Percentiles rank a stretch among this genome's conserved stretches.
Evolutionary conservation across 208 protist genomes (phyloP).

Genomic region (Acanthamoeba triangularis): DNA sequence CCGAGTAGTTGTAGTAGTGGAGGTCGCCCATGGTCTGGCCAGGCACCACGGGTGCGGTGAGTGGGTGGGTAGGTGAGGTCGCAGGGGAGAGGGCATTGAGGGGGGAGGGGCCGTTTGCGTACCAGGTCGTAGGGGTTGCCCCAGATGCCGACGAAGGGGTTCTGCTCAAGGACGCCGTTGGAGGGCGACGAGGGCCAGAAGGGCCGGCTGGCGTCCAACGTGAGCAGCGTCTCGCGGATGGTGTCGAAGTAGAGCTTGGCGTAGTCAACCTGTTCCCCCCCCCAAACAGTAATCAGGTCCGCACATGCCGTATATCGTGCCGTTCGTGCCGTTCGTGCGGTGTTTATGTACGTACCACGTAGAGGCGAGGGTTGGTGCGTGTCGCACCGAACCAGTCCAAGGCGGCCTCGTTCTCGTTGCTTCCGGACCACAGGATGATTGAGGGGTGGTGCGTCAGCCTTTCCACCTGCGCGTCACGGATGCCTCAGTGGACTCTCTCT

Average conservation of each 20-base stretch:
- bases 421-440: constrained; percentile 90
- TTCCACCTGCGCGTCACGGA: constrained; percentile 79
- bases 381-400: constrained; percentile 61
- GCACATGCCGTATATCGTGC: background rate
- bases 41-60: background rate
- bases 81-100: background rate
- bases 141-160: constrained; percentile 77
- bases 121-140: constrained; percentile 75
- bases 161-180: constrained; percentile 80
- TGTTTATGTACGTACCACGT: constrained; percentile 55
- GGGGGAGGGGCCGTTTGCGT: background rate
- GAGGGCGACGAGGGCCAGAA: constrained; percentile 84
- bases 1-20: constrained; percentile 85
- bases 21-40: constrained; percentile 78
- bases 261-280: constrained; percentile 77
- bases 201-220: constrained; percentile 76
- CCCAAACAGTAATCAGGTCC: no score
- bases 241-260: constrained; percentile 79
- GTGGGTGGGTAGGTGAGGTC: no score
- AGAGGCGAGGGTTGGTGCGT: constrained; percentile 24
- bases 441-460: constrained; percentile 88
- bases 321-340: background rate
- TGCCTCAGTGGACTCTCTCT: constrained; percentile 16
- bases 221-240: constrained; percentile 42
- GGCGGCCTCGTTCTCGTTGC: constrained; percentile 92